Evolutionary conservation across 352 stramenopile species (phyloP), one percentile per base, ranked within the genome.

Genomic region (Albugo laibachii): DNA sequence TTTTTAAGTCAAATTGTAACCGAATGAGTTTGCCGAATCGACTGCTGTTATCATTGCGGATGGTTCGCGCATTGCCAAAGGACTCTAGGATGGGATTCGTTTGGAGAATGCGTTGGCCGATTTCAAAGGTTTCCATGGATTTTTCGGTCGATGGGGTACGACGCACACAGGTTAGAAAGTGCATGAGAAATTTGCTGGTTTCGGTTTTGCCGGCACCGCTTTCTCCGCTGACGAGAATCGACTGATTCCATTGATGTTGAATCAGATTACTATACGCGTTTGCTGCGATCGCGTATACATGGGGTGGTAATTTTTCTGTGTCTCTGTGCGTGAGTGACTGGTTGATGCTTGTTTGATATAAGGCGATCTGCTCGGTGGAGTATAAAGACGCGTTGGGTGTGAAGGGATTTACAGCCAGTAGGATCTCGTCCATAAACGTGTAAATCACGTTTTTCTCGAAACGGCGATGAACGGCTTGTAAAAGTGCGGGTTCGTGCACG

Each of bases 21-120:
- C 95, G 89, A 62, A 97, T 95, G 52, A 95, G 97, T 61, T 97
- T 97, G 48, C 91, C 91, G 59, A 97, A 97, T 40, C 91, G 77
- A 65, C 66, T 91, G 13, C 66, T 94, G 62, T 98, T 98, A 62
- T 98, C 92, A 58, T 98, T 98, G 34, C 92, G 66, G 27, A 97
- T 86, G 2, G 93, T 98, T 51, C 92, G 80, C 1, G 93, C 93
- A 55, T 98, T 98, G 35, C 93, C 93, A 63, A 98, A 98, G 20
- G 80, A 92, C 63, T 98, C 93, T 14, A 98, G 62, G 52, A 98
- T 97, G 21, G 93, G 93, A 53, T 97, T 98, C 10, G 84, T 96
- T 65, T 97, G 91, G 20, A 97, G 55, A 19, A 97, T 94, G 41
- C 88, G 73, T 19, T 67, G 65, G 12, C 77, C 75, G 46, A 92